Evolutionary conservation across 257 asterid genomes (phyloP).

Genomic region (Ophiorrhiza pumila): DNA sequence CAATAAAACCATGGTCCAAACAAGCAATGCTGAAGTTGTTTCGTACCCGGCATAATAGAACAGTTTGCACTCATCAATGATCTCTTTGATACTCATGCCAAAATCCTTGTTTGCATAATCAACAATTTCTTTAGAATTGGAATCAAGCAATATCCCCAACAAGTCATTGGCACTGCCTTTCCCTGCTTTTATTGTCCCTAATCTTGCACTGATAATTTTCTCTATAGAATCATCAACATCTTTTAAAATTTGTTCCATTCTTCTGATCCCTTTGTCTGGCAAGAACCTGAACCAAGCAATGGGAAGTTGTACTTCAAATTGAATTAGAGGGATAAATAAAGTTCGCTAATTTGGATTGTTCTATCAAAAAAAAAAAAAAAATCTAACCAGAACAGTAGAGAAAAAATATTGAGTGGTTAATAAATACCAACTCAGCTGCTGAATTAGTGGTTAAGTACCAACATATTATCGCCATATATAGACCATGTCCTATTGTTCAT

Average conservation of each 20-base stretch:
- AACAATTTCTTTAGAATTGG: slow-evolving; percentile 32
- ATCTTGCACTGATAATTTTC: slow-evolving; percentile 23
- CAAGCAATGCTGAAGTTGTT: slow-evolving; percentile 35
- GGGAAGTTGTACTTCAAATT: too few species aligned
- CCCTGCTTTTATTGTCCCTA: slow-evolving; percentile 20
- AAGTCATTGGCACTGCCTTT: slow-evolving; percentile 24
- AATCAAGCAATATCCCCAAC: slow-evolving; percentile 33
- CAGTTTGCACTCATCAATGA: slow-evolving; percentile 47
- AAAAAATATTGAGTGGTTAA: too few species aligned
- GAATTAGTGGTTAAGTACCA: too few species aligned
- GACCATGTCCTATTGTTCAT: too few species aligned
- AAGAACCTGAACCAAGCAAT: slow-evolving; percentile 33
- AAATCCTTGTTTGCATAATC: slow-evolving; percentile 22
- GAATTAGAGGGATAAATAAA: too few species aligned
- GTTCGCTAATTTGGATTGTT: too few species aligned
- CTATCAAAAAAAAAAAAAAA: too few species aligned
- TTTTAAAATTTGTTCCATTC: slow-evolving; percentile 29
- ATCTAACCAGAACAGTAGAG: too few species aligned
- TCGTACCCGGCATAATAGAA: slow-evolving; percentile 54
- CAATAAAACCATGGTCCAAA: slow-evolving; percentile 43
- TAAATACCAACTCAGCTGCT: too few species aligned
- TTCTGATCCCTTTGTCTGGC: slow-evolving; percentile 31
- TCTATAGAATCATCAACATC: slow-evolving; percentile 22
- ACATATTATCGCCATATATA: too few species aligned
- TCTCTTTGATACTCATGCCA: slow-evolving; percentile 32